Evolutionary conservation across 768 basidiomycete species (phyloP).

Genomic region (Calocera viscosa): DNA sequence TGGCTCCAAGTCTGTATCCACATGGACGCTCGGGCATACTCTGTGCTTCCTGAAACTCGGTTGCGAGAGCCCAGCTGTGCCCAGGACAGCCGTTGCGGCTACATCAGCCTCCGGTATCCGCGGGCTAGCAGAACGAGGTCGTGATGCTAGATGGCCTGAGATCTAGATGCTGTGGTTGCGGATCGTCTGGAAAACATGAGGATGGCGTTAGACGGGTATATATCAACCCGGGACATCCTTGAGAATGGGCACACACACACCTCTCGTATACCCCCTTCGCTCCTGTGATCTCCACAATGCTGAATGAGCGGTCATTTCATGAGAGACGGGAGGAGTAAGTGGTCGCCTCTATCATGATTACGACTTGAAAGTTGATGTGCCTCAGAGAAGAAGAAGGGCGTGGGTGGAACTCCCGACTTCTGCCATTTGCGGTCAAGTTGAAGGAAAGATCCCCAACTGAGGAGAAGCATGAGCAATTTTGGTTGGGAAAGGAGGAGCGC

Average conservation of each 20-base stretch:
- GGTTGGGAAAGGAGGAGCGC: neutral
- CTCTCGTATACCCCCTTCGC: neutral
- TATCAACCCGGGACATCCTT: neutral
- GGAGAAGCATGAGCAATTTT: conserved; percentile 1
- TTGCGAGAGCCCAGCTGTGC: neutral
- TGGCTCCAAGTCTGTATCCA: neutral
- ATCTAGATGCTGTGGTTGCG: neutral
- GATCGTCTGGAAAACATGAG: neutral
- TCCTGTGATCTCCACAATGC: neutral
- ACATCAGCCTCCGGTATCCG: neutral
- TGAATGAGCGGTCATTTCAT: neutral
- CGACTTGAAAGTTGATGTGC: neutral
- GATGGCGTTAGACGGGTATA: neutral
- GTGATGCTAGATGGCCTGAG: neutral
- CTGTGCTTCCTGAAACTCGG: neutral
- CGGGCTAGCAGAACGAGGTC: neutral
- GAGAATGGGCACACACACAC: neutral
- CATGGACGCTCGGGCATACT: neutral
- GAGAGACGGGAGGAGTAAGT: neutral
- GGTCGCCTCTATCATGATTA: neutral
- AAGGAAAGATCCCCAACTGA: neutral
- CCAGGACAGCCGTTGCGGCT: neutral
- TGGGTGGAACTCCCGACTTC: neutral
- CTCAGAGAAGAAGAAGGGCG: neutral
- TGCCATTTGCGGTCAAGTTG: neutral